These are phyloP conservation scores for Coleophoma cylindrospora DNA, from an alignment of 2,329 filamentous ascomycete genomes.

Conservation along the genomic window DNA sequence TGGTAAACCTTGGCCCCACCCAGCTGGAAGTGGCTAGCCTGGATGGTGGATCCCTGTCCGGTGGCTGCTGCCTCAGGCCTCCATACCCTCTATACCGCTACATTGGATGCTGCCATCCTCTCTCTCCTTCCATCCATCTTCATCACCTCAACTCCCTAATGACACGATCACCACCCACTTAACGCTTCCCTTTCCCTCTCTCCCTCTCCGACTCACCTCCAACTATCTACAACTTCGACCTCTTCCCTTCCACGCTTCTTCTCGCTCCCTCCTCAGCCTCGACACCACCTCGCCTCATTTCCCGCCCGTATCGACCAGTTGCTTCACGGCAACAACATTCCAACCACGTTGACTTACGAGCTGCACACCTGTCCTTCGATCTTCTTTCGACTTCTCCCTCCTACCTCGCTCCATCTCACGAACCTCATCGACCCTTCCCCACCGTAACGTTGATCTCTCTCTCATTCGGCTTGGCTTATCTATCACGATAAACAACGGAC, in stretches of 20 bases:
- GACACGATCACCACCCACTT: conserved; percentile 9
- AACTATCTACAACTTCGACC: background rate
- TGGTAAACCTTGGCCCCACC: background rate
- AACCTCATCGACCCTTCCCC: too few species aligned
- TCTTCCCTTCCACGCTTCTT: conserved; percentile 13
- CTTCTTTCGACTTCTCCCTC: background rate
- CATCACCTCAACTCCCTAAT: conserved; percentile 6
- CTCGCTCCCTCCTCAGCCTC: conserved; percentile 13
- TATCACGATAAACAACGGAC: conserved; percentile 10
- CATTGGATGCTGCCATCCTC: conserved; percentile 1
- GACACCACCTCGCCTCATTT: conserved; percentile 8
- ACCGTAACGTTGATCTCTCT: too few species aligned
- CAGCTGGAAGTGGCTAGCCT: background rate
- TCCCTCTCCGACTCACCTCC: conserved; percentile 24
- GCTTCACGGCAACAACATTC: conserved; percentile 1
- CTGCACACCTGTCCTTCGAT: conserved; percentile 4
- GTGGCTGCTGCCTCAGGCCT: too few species aligned
- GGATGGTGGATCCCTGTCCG: too few species aligned
- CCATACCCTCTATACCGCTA: background rate
- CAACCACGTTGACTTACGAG: background rate
- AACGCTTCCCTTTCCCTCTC: conserved; percentile 26
- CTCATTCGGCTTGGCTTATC: too few species aligned
- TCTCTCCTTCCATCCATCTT: conserved; percentile 7
- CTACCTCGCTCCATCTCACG: too few species aligned
- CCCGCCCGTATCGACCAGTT: conserved; percentile 1